Base-by-base conservation (phyloP, 2,329 filamentous ascomycete species). In the Venturia nashicola region DNA sequence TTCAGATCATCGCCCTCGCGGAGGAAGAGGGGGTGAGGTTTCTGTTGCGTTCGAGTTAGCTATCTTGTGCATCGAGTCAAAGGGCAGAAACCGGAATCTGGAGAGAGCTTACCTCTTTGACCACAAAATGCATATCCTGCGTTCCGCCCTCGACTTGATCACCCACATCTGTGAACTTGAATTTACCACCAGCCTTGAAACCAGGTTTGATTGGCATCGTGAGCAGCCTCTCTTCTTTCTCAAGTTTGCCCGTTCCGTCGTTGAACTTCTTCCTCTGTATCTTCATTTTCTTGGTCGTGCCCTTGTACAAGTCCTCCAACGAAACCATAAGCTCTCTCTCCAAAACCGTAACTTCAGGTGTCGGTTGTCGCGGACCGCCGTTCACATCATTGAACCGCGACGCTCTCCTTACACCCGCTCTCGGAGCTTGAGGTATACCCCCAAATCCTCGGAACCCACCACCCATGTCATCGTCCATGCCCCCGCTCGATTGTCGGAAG, bases 211-310 rank as follows among this genome's bases (percentile, higher is more conserved):
- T 96, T 59, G 91, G 91, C 62, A 97, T 93, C 72, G 96, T 91
- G 39, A 99, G 79, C 20, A 97, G 90, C 71, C 92, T 89, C 70
- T 99, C 94, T 66, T 92, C 89, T 3, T 87, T 88, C 54, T 85
- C 90, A 69, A 91, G 86, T 79, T 96, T 96, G 65, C 91, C 91
- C 0, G 82, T 86, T 23, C 86, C 77, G 46, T 79, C 81, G 74
- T 99, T 94, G 74, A 90, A 97, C 20, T 88, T 91, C 84, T 97
- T 97, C 71, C 93, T 85, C 71, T 96, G 97, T 68, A 97, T 96
- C 79, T 94, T 96, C 83, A 99, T 91, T 82, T 96, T 97, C 84
- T 99, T 99, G 60, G 88, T 91, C 43, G 86, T 85, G 48, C 94
- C 94, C 34, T 83, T 86, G 78, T 85, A 97, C 66, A 97, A 77